Base-by-base conservation (phyloP, 2,329 filamentous ascomycete species). In the Aspergillus nomiae region DNA sequence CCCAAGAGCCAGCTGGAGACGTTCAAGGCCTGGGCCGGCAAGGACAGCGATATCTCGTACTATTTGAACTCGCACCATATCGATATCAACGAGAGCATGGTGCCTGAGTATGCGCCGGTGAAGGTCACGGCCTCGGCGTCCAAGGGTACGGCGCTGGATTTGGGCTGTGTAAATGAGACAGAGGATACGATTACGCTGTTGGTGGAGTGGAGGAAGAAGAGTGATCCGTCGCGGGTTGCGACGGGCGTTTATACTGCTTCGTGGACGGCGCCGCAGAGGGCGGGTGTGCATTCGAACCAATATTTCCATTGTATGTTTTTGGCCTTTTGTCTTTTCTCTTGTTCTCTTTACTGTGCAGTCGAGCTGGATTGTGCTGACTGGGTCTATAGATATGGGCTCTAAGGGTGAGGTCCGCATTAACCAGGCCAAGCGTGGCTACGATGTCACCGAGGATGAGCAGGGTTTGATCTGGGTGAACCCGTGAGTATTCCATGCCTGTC, bases 51-150 rank as follows among this genome's bases (percentile, higher is more conserved):
- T 78, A 97, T 97, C 72, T 94, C 90, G 11, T 97, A 97, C 83
- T 97, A 97, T 80, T 87, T 97, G 69, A 97, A 97, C 85, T 92
- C 89, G 67, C 94, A 97, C 82, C 94, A 97, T 82, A 85, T 97
- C 71, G 94, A 97, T 79, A 88, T 97, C 70, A 92, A 90, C 80
- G 94, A 96, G 82, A 92, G 89, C 60, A 96, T 97, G 92, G 92
- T 96, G 2, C 87, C 89, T 9, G 90, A 90, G 53, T 96, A 90
- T 78, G 84, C 87, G 38, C 94, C 94, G 16, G 86, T 91, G 59
- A 90, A 89, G 72, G 92, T 91, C 60, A 90, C 88, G 68, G 94
- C 97, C 9, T 91, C 90, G 3, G 94, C 89, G 2, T 90, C 90
- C 19, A 91, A 88, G 73, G 94, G 94, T 60, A 90, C 92, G 28